A percentile compares a stretch with the other conserved stretches of the same genome.
phyloP scores from a whole-genome alignment of 2,329 filamentous ascomycete species.

The Pseudovirgaria hyperparasitica region DNA sequence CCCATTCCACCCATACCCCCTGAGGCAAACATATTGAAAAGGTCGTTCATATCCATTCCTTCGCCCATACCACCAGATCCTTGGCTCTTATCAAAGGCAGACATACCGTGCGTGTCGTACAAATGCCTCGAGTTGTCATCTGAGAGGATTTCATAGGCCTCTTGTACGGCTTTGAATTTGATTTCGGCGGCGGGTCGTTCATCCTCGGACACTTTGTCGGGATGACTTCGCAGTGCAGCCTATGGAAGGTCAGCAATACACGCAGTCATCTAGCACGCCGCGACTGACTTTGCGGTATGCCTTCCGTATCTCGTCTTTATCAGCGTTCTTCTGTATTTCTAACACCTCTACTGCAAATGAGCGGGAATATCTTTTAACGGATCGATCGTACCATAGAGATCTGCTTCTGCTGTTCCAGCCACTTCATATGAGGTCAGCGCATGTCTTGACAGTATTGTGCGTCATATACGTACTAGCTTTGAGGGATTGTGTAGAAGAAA shows the following conservation, averaged over 20 bases:
- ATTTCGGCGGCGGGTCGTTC: conserved; percentile 75
- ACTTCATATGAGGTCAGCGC: no score
- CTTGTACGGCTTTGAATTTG: conserved; percentile 84
- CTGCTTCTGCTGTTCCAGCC: no score
- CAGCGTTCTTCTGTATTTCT: conserved; percentile 58
- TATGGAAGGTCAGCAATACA: conserved; percentile 22
- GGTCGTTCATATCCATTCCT: conserved; percentile 71
- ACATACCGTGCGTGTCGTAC: conserved; percentile 93
- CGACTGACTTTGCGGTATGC: conserved; percentile 76
- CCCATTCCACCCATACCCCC: conserved; percentile 32
- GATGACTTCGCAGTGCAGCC: conserved; percentile 80
- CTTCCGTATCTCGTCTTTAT: conserved; percentile 78
- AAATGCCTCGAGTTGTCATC: conserved; percentile 87
- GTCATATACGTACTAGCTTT: no score
- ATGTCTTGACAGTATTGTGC: no score
- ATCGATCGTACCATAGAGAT: conserved; percentile 40
- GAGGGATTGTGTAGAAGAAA: no score
- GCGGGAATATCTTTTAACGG: background rate
- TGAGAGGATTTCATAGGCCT: conserved; percentile 94
- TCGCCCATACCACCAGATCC: conserved; percentile 50
- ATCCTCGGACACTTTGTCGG: conserved; percentile 85
- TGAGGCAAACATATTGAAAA: conserved; percentile 93
- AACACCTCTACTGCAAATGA: conserved; percentile 63
- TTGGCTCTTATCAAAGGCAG: conserved; percentile 72
- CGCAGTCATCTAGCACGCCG: no score